phyloP scores from a whole-genome alignment of 2,329 filamentous ascomycete species.

The Epichloe sibirici region DNA sequence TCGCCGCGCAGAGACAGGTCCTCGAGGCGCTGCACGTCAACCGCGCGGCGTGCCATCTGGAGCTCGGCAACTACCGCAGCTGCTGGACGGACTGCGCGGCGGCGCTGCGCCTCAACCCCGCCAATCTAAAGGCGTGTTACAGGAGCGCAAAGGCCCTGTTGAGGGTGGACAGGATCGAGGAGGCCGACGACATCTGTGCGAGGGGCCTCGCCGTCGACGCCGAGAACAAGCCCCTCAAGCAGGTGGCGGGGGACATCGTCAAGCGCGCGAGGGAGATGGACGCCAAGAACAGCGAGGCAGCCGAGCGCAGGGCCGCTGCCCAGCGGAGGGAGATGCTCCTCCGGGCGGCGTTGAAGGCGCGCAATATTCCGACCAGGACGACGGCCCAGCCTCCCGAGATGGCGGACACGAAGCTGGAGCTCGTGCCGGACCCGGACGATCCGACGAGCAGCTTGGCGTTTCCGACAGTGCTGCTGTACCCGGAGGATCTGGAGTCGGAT shows the following conservation, averaged over 20 bases:
- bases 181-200: conserved; percentile 69
- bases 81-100: conserved; percentile 76
- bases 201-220: conserved; percentile 63
- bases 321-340: conserved; percentile 49
- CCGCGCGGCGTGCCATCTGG: conserved; percentile 78
- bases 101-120: conserved; percentile 64
- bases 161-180: conserved; percentile 61
- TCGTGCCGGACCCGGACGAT: conserved; percentile 62
- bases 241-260: conserved; percentile 50
- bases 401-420: conserved; percentile 64
- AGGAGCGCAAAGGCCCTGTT: conserved; percentile 69
- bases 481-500: conserved; percentile 68
- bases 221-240: conserved; percentile 52
- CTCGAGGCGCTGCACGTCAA: conserved; percentile 76
- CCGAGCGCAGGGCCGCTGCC: conserved; percentile 40
- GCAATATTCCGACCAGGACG: conserved; percentile 55
- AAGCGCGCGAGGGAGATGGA: conserved; percentile 43
- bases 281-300: conserved; percentile 42
- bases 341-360: conserved; percentile 50
- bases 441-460: conserved; percentile 60
- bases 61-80: conserved; percentile 77
- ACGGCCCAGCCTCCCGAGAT: conserved; percentile 70
- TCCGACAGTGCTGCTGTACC: conserved; percentile 77
- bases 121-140: conserved; percentile 85
- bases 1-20: conserved; percentile 45